Conservation (phyloP, 306 rosid species). For the Argentina anserina region DNA sequence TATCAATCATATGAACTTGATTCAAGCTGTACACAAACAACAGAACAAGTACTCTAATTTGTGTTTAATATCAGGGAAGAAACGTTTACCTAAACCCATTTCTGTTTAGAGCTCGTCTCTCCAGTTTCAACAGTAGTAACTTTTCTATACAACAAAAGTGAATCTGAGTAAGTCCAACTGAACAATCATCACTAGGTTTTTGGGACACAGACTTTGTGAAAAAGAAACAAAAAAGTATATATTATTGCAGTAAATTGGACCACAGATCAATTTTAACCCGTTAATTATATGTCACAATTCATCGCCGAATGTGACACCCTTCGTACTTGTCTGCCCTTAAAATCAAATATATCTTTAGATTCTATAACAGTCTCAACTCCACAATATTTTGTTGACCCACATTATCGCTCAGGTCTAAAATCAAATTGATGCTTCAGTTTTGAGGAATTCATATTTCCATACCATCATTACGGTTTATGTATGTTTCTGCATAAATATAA, state of each 20-base stretch:
- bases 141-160: neutral
- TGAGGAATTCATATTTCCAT: neutral
- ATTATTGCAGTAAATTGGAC: slow-evolving; percentile 23
- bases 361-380: neutral
- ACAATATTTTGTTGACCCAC: neutral
- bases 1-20: neutral
- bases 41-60: neutral
- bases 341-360: slow-evolving; percentile 16
- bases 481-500: neutral
- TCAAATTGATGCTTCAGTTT: neutral
- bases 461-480: neutral
- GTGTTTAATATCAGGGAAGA: no score
- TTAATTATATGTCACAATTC: slow-evolving; percentile 17
- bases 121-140: neutral
- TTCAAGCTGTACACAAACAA: neutral
- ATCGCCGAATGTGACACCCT: slow-evolving; percentile 25
- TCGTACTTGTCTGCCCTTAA: slow-evolving; percentile 4
- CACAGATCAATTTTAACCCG: slow-evolving; percentile 17
- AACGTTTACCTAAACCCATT: neutral
- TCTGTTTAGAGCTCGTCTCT: neutral
- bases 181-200: neutral
- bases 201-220: neutral
- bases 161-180: neutral
- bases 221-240: slow-evolving; percentile 2
- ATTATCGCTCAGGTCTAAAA: neutral